phyloP scores from a whole-genome alignment of 2,329 filamentous ascomycete genomes.

The Hypoxylon rubiginosum region DNA sequence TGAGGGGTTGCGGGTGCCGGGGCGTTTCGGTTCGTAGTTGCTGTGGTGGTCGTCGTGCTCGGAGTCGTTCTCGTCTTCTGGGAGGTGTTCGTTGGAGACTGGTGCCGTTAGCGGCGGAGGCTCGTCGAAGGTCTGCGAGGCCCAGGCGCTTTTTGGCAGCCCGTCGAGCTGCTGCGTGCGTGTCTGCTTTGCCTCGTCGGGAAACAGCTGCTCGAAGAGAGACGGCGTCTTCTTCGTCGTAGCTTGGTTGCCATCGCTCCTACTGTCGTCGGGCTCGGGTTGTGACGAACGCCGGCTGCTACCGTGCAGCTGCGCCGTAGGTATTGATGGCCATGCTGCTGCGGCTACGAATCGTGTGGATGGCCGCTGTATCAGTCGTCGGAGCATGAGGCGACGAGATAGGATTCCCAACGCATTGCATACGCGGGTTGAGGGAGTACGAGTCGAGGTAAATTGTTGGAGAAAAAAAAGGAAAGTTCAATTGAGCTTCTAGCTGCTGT shows the following conservation, averaged over 20 bases:
- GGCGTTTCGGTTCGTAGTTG: background rate
- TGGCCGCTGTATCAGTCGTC: slow-evolving; percentile 52
- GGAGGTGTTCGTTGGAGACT: slow-evolving; percentile 17
- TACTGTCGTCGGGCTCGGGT: slow-evolving; percentile 8
- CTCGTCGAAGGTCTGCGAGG: slow-evolving; percentile 35
- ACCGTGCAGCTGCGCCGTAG: slow-evolving; percentile 37
- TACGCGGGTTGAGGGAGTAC: slow-evolving; percentile 16
- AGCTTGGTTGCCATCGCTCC: slow-evolving; percentile 8
- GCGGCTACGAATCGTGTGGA: slow-evolving; percentile 51
- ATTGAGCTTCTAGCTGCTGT: background rate
- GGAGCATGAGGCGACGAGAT: slow-evolving; percentile 51
- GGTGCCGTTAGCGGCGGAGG: slow-evolving; percentile 17
- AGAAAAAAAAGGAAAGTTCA: slow-evolving; percentile 15
- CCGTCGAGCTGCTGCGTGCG: slow-evolving; percentile 25
- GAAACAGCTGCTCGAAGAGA: slow-evolving; percentile 66
- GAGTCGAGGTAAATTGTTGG: slow-evolving; percentile 1
- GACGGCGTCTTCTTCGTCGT: slow-evolving; percentile 42
- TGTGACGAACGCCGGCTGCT: slow-evolving; percentile 28
- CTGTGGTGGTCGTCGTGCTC: slow-evolving; percentile 14
- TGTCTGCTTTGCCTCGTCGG: slow-evolving; percentile 59
- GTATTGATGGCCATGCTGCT: slow-evolving; percentile 48
- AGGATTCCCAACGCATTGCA: slow-evolving; percentile 48
- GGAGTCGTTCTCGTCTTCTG: slow-evolving; percentile 1
- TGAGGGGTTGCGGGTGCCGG: too few relatives aligned
- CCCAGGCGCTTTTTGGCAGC: slow-evolving; percentile 37